Evolutionary conservation across 2,329 filamentous ascomycete species (phyloP).

Genomic region (Truncatella angustata): DNA sequence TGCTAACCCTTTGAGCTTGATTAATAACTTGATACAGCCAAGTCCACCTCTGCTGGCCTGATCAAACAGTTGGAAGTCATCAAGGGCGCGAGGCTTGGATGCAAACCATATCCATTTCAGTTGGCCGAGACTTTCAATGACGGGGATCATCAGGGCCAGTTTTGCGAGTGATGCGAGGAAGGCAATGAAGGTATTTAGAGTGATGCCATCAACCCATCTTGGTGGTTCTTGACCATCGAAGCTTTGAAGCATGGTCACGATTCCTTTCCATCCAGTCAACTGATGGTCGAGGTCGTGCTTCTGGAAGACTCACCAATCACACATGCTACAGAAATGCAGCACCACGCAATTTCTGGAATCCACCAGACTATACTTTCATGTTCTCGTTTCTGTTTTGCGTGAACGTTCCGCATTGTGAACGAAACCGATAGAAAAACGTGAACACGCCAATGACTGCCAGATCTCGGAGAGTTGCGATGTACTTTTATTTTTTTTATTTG

Average conservation of each 20-base stretch:
- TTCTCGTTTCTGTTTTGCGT: background rate
- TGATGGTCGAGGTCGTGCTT: background rate
- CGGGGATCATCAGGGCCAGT: background rate
- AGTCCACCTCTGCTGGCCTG: background rate
- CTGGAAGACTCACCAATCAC: background rate
- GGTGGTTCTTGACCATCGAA: background rate
- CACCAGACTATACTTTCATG: background rate
- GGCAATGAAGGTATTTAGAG: background rate
- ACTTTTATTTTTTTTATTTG: too few relatives aligned
- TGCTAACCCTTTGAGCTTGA: slow-evolving; percentile 1
- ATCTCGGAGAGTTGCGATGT: too few relatives aligned
- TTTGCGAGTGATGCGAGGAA: background rate
- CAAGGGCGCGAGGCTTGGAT: background rate
- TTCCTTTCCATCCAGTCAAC: background rate
- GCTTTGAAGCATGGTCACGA: background rate
- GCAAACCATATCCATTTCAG: slow-evolving; percentile 2
- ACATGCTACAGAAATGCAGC: background rate
- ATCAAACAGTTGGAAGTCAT: slow-evolving; percentile 1
- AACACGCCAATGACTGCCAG: too few relatives aligned
- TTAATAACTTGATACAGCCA: background rate
- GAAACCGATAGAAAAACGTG: too few relatives aligned
- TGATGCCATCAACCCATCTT: background rate
- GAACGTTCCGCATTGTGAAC: too few relatives aligned
- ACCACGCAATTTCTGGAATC: background rate
- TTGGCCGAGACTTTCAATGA: background rate